Evolutionary conservation across 1,284 basidiomycete species (phyloP), one percentile per base, ranked within the genome.

Genomic region (Boletus smithii): DNA sequence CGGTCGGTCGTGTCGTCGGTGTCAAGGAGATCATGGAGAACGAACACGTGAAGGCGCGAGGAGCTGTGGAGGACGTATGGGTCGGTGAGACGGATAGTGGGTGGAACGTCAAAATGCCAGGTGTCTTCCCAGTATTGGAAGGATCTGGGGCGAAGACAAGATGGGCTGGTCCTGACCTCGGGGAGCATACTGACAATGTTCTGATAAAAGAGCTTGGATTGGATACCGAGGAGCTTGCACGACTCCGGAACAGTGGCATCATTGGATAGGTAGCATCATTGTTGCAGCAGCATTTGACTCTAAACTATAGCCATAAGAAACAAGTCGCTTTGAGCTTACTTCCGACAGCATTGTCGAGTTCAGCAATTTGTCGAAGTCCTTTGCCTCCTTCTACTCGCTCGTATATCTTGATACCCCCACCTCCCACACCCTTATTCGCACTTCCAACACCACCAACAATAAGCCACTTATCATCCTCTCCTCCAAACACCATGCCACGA

Each of bases 161-260:
- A 48, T 86, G 83, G 83, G 83, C 81, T 26, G 83, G 83, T 1
- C 83, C 83, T 4, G 73, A 83, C 51, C 66, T 86, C 24, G 84
- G 83, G 8, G 63, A 72, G 45, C 83, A 86, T 59, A 86, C 82
- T 5, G 71, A 76, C 27, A 75, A 82, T 50, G 75, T 86, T 20
- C 61, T 86, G 42, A 66, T 58, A 44, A 65, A 65, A 1, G 73
- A 80, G 39, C 62, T 86, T 42, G 77, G 75, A 1, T 53, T 85
- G 32, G 65, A 65, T 9, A 54, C 61, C 16, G 65, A 69, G 5
- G 74, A 77, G 38, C 60, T 84, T 17, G 56, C 57, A 8, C 61
- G 59, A 45, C 65, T 85, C 30, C 69, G 75, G 55, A 57, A 57
- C 5, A 65, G 70, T 17, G 77, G 77, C 5, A 62, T 83, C 13